phyloP scores from a whole-genome alignment of 2,329 filamentous ascomycete species.

The Hortaea sp. region DNA sequence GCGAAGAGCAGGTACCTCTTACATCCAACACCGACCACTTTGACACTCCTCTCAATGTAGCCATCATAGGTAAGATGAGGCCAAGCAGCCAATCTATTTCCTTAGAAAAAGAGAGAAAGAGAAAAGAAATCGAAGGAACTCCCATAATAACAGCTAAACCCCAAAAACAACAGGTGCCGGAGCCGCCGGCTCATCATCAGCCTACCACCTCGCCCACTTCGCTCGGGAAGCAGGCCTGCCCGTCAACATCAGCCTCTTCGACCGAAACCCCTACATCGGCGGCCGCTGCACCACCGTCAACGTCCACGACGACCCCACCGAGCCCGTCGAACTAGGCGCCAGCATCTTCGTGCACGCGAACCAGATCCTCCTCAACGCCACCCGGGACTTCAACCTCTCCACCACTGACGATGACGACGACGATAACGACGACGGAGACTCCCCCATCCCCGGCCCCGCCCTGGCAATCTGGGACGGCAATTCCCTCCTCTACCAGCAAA shows the following conservation, averaged over 20 bases:
- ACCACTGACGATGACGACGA: slow-evolving; percentile 28
- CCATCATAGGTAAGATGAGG: slow-evolving; percentile 6
- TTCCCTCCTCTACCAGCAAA: slow-evolving; percentile 58
- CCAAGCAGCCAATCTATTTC: neutral
- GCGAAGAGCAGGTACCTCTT: slow-evolving; percentile 1
- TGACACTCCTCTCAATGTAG: slow-evolving; percentile 5
- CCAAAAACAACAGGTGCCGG: slow-evolving; percentile 58
- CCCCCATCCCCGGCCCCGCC: slow-evolving; percentile 36
- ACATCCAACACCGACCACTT: neutral
- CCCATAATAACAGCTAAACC: no score
- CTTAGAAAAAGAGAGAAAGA: neutral
- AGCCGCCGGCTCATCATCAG: slow-evolving; percentile 74
- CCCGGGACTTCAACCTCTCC: slow-evolving; percentile 58
- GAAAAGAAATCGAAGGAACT: neutral
- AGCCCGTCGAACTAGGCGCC: slow-evolving; percentile 76
- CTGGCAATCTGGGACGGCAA: slow-evolving; percentile 80
- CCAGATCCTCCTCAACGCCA: slow-evolving; percentile 67
- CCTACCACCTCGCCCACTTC: slow-evolving; percentile 70
- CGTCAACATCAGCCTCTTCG: slow-evolving; percentile 79
- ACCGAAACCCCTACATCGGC: slow-evolving; percentile 66
- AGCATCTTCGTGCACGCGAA: slow-evolving; percentile 87
- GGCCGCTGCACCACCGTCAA: slow-evolving; percentile 80
- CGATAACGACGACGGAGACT: slow-evolving; percentile 29
- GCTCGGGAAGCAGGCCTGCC: slow-evolving; percentile 49
- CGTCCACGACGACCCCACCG: slow-evolving; percentile 55